These are phyloP conservation scores for Botrytis galanthina DNA, from an alignment of 2,329 filamentous ascomycete genomes.

Conservation along the genomic window DNA sequence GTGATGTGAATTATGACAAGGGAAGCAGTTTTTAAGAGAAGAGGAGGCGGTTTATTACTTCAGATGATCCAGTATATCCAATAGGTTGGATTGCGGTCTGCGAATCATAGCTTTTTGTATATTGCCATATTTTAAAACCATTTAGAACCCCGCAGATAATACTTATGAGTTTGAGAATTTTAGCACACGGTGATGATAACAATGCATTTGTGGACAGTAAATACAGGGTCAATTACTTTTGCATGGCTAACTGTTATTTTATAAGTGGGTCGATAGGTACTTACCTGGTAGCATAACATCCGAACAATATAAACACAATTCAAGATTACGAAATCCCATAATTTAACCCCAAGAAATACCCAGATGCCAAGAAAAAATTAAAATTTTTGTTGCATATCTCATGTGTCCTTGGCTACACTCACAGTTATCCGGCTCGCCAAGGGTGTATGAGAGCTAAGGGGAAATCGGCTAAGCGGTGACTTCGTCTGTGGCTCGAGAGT, in stretches of 20 bases:
- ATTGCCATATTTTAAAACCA: background rate
- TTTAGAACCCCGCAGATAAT: background rate
- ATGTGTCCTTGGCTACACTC: background rate
- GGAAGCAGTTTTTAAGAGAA: constrained; percentile 4
- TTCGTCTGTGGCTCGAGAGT: background rate
- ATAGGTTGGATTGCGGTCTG: background rate
- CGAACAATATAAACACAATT: background rate
- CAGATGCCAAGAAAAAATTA: too few species aligned
- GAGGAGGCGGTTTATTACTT: background rate
- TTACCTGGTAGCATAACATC: background rate
- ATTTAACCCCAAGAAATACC: background rate
- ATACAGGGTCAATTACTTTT: background rate
- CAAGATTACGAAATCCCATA: background rate
- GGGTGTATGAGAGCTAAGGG: background rate
- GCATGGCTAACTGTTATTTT: background rate
- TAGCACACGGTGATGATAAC: background rate
- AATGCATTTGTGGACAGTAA: background rate
- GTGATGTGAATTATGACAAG: background rate
- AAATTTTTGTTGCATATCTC: background rate
- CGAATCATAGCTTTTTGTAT: background rate
- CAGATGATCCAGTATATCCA: background rate
- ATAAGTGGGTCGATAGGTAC: background rate
- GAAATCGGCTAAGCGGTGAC: background rate
- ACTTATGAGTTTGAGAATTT: background rate
- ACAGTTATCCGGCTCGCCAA: background rate